Evolutionary conservation across 2,329 filamentous ascomycete genomes (phyloP).

Genomic region (Calonectria montana): DNA sequence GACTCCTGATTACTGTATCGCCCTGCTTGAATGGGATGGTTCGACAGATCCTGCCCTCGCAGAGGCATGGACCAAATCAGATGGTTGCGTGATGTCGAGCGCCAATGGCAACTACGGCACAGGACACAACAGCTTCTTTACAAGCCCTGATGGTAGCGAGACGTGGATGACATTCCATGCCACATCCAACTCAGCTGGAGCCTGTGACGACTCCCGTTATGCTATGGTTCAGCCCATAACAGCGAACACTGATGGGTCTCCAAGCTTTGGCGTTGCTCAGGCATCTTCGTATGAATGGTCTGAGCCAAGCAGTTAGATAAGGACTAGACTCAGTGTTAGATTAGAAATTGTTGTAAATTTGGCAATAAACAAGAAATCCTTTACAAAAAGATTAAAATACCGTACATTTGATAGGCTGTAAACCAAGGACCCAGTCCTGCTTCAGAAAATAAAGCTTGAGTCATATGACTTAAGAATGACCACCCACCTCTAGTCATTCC

Average conservation of each 20-base stretch:
- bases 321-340: fast-evolving
- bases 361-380: no score
- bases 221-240: conserved; percentile 64
- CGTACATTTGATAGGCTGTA: no score
- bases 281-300: conserved; percentile 36
- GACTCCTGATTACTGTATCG: conserved; percentile 65
- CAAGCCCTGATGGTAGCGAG: conserved; percentile 63
- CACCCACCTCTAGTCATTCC: no score
- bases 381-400: no score
- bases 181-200: conserved; percentile 58
- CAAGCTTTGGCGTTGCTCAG: conserved; percentile 59
- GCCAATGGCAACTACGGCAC: conserved; percentile 69
- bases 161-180: conserved; percentile 69
- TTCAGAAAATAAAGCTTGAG: no score
- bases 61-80: conserved; percentile 62
- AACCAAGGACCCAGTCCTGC: no score
- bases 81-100: conserved; percentile 61
- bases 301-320: conserved; percentile 24
- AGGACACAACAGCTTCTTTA: conserved; percentile 70
- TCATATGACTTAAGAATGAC: no score
- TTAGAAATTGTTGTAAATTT: no score
- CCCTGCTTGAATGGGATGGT: conserved; percentile 64
- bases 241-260: conserved; percentile 62
- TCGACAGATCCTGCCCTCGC: conserved; percentile 56
- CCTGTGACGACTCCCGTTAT: conserved; percentile 65